phyloP scores from a whole-genome alignment of 2,329 filamentous ascomycete species.

The Pyrenophora graminea region DNA sequence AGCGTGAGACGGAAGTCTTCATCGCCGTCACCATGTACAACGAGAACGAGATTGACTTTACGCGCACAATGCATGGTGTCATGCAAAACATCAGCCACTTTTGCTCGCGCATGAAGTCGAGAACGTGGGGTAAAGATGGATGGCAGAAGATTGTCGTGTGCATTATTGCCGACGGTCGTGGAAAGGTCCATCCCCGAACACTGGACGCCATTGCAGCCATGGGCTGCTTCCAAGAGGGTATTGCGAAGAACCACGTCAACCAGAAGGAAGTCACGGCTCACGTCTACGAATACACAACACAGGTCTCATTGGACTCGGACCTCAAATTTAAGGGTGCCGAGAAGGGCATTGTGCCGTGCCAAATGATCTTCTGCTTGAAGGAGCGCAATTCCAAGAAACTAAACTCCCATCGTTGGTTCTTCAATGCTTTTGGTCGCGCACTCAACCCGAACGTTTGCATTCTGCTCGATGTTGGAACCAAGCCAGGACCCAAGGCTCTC shows the following conservation, averaged over 20 bases:
- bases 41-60: constrained; percentile 95
- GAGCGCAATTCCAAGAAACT: constrained; percentile 98
- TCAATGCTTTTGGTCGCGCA: constrained; percentile 93
- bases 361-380: constrained; percentile 98
- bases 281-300: constrained; percentile 98
- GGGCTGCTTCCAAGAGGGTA: constrained; percentile 97
- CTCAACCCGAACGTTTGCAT: constrained; percentile 97
- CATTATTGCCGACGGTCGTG: constrained; percentile 90
- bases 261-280: constrained; percentile 93
- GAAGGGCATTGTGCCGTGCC: constrained; percentile 96
- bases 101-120: constrained; percentile 86
- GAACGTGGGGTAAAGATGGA: constrained; percentile 94
- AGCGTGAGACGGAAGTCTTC: constrained; percentile 90
- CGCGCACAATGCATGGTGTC: constrained; percentile 96
- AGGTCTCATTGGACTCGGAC: constrained; percentile 92
- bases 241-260: constrained; percentile 98
- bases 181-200: constrained; percentile 90
- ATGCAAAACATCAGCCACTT: constrained; percentile 99
- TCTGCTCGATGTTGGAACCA: constrained; percentile 92
- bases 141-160: constrained; percentile 99
- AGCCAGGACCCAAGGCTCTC: constrained; percentile 84
- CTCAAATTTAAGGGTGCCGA: constrained; percentile 99
- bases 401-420: constrained; percentile 99
- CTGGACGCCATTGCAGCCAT: constrained; percentile 93
- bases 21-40: constrained; percentile 99